A percentile compares a stretch with the other conserved stretches of the same genome.
Evolutionary conservation across 805 yeast species (phyloP).

Genomic region (Tetrapisispora phaffii): DNA sequence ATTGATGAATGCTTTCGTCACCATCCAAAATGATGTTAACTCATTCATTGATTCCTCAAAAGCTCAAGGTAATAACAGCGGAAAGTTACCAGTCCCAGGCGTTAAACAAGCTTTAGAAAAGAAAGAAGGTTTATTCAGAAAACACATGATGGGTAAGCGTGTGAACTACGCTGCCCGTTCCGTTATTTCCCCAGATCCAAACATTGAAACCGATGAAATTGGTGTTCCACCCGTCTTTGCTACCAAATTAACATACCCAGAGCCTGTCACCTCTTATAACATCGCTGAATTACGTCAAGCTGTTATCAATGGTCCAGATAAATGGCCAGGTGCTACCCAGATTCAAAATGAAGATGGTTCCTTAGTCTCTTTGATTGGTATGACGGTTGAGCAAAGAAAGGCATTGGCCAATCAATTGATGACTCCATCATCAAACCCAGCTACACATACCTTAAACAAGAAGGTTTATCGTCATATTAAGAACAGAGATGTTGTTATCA

Average conservation of each 20-base stretch:
- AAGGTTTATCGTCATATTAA: conserved; percentile 91
- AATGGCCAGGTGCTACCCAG: conserved; percentile 98
- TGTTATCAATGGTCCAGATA: conserved; percentile 93
- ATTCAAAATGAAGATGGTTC: conserved; percentile 93
- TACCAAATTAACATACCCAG: conserved; percentile 89
- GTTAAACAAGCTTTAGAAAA: conserved; percentile 94
- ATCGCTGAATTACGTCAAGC: conserved; percentile 86
- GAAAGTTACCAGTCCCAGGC: conserved; percentile 75
- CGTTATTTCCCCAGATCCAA: conserved; percentile 98
- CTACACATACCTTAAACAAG: conserved; percentile 63
- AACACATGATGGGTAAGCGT: conserved; percentile 99
- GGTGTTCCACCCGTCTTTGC: conserved; percentile 99
- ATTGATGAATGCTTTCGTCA: conserved; percentile 91
- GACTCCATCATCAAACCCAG: conserved; percentile 64
- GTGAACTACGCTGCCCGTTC: conserved; percentile 98
- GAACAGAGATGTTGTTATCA: conserved; percentile 88
- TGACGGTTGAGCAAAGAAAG: conserved; percentile 88
- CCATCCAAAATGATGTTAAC: conserved; percentile 89
- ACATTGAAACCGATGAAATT: conserved; percentile 92
- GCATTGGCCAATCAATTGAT: conserved; percentile 88
- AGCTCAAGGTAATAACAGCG: conserved; percentile 63
- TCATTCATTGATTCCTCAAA: conserved; percentile 88
- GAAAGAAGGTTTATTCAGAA: conserved; percentile 96
- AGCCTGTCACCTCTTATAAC: conserved; percentile 90
- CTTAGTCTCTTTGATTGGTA: conserved; percentile 68